Base-by-base conservation (phyloP, 768 basidiomycete species). In the Lentinula lateritia region DNA sequence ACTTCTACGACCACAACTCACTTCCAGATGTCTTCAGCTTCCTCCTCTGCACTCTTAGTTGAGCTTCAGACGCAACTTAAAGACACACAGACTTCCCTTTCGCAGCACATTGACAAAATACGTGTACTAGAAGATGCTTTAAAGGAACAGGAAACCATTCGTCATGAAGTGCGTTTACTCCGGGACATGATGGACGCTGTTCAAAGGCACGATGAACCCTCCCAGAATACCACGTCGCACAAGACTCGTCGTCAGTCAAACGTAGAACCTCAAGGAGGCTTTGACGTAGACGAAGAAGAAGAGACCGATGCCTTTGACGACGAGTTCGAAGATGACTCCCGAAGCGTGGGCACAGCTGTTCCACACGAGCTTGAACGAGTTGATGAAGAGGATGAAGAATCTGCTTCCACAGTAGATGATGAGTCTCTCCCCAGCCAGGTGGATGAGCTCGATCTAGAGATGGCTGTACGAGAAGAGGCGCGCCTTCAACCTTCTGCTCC, bases 121-220 rank as follows among this genome's bases (percentile, higher is more conserved):
- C 85, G 87, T 43, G 86, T 88, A 28, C 77, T 99, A 42, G 96
- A 98, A 68, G 83, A 80, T 35, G 83, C 92, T 63, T 78, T 96
- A 42, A 80, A 81, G 1, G 94, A 97, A 74, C 93, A 98, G 66
- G 94, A 97, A 61, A 77, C 75, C 7, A 84, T 97, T 69, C 89
- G 89, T 72, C 77, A 79, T 34, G 95, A 98, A 66, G 85, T 98
- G 2, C 76, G 82, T 41, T 76, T 79, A 2, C 76, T 98, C 56
- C 79, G 90, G 13, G 87, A 90, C 52, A 73, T 89, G 66, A 83
- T 93, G 75, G 88, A 91, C 64, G 80, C 82, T 23, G 58, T 60
- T 61, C 82, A 83, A 50, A 80, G 84, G 66, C 77, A 79, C 16
- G 85, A 88, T 55, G 70, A 23, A 20, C 34, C 28, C 10, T 23